Conservation (phyloP, 495 filamentous ascomycete genomes). For the Lasiosphaeria ovina region DNA sequence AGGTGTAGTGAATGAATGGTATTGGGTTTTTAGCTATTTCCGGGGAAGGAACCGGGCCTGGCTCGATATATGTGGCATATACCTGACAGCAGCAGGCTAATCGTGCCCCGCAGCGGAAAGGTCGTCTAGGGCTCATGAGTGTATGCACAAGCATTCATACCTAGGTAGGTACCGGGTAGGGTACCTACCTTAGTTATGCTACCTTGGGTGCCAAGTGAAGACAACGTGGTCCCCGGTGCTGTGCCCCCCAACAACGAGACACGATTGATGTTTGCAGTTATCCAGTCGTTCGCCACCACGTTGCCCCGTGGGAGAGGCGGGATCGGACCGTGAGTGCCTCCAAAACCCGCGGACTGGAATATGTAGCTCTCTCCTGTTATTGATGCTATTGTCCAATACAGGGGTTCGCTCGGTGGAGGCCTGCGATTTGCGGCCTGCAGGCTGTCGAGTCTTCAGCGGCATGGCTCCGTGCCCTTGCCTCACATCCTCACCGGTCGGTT, state of each 20-base stretch:
- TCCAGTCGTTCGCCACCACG: conserved; percentile 18
- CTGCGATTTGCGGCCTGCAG: conserved; percentile 18
- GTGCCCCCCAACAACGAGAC: neutral
- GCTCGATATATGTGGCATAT: neutral
- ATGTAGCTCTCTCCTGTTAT: neutral
- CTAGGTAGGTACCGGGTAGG: neutral
- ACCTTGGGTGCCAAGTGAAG: neutral
- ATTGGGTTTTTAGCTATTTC: neutral
- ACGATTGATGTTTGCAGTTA: conserved; percentile 13
- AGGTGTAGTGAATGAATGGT: no score
- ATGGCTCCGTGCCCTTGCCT: conserved; percentile 8
- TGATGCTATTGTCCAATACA: neutral
- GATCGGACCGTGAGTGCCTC: conserved; percentile 4
- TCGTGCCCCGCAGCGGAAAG: no score
- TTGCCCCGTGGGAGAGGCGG: conserved; percentile 7
- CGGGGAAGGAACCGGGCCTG: conserved; percentile 6
- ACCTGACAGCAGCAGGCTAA: conserved; percentile 5
- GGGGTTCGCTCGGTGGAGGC: conserved; percentile 1
- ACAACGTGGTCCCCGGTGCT: neutral
- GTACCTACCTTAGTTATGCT: neutral
- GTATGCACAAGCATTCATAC: neutral
- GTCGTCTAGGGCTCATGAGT: no score
- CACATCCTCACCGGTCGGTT: conserved; percentile 25
- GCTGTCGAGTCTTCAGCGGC: neutral
- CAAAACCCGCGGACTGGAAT: neutral